A percentile compares a stretch with the other conserved stretches of the same genome.
Conservation (phyloP, 1,284 basidiomycete genomes). For the Ceratobasidium sp. region DNA sequence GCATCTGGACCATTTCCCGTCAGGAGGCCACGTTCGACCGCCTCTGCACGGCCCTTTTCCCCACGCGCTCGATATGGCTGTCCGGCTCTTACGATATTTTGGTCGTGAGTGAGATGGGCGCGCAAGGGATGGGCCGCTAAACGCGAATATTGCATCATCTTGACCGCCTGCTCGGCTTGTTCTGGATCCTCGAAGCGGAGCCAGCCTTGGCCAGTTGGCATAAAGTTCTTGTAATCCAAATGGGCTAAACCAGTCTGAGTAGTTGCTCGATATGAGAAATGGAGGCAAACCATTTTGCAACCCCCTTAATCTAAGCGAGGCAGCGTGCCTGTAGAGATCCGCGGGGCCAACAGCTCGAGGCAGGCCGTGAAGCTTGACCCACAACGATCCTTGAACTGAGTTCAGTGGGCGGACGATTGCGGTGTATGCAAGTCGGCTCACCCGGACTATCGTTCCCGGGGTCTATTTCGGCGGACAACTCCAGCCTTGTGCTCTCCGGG, state of each 20-base stretch:
- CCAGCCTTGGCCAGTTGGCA: slow-evolving; percentile 66
- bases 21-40: slow-evolving; percentile 58
- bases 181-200: slow-evolving; percentile 64
- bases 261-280: slow-evolving; percentile 44
- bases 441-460: not conserved
- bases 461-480: not conserved
- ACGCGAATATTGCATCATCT: slow-evolving; percentile 58
- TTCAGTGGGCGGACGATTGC: not conserved
- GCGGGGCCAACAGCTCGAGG: slow-evolving; percentile 55
- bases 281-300: slow-evolving; percentile 7
- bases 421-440: not conserved
- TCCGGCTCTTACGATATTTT: slow-evolving; percentile 53
- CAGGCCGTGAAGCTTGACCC: slow-evolving; percentile 36
- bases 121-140: slow-evolving; percentile 54
- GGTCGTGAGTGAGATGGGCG: slow-evolving; percentile 51
- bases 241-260: slow-evolving; percentile 59
- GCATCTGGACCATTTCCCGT: slow-evolving; percentile 66
- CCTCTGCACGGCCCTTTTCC: slow-evolving; percentile 58
- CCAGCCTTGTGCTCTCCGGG: not conserved
- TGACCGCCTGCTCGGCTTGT: slow-evolving; percentile 59
- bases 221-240: slow-evolving; percentile 68
- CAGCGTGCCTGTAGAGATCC: slow-evolving; percentile 57
- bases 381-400: slow-evolving; percentile 7
- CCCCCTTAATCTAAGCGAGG: not conserved
- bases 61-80: slow-evolving; percentile 57